Base-by-base conservation (phyloP, 306 rosid genomes). In the Prinsepia uniflora region DNA sequence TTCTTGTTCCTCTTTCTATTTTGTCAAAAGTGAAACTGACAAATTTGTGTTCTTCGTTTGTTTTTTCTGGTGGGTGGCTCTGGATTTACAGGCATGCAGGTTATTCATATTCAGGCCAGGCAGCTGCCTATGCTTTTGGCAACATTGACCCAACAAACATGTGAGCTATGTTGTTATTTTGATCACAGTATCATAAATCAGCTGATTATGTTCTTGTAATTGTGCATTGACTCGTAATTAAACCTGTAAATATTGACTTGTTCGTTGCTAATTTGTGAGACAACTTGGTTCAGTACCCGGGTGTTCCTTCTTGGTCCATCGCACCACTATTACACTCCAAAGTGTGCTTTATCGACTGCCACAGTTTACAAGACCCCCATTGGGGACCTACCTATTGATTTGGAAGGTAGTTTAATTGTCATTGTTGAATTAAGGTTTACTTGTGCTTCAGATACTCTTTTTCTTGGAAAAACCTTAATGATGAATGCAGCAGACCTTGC, bases 281-380 rank as follows among this genome's bases (percentile, higher is more conserved):
- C 6, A 74, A 34, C 22, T n/a, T 8, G 4, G 10, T 6, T 70
- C 91, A 95, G 99, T 73, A 78, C 79, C 17, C 87, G 99, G 59
- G 86, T 95, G 74, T 95, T 95, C 80, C 96, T 95, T 78, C 96
- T 95, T 50, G 99, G 99, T 67, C 99, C 99, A 71, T 95, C 99
- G 77, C 99, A 95, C 74, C 97, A 95, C 73, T 72, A 89, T 74
- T 91, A 89, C 74, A 95, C 96, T 71, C 80, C 90, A 60, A 95
- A 86, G 73, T 95, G 99, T 85, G 96, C 99, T 70, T 91, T 95
- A 78, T 87, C 99, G 44, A 77, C 76, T 64, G 93, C 97, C 75
- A 85, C 96, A 39, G 85, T 89, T 78, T 95, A 95, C 84, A 85
- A 86, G 96, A 89, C 99, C 46, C 99, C 99, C 72, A 79, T 95